Evolutionary conservation across 306 rosid species (phyloP), one percentile per base, ranked within the genome.

Genomic region (Heteromeles arbutifolia): DNA sequence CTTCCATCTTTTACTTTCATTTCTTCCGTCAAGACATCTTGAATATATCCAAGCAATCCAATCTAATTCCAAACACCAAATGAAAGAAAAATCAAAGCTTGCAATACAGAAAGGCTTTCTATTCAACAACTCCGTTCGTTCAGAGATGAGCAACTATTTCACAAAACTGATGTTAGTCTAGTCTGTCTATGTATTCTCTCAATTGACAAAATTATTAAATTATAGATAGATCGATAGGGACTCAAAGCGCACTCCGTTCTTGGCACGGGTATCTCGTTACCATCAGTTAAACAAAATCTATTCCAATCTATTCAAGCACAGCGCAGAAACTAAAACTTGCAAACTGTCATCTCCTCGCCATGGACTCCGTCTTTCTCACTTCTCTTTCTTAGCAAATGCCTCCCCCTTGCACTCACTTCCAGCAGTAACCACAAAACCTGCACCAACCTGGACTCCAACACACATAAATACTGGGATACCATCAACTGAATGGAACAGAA

Each of bases 331-430:
- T 74, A 62, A 77, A 56, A 26, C 32, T 24, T 52, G 37, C 31
- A 54, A 65, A 63, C 41, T 66, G 44, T 31, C 67, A 61, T 37
- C 71, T 66, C 52, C 69, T 15, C 25, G n/a, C 68, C 63, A 44
- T 26, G 70, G 61, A 56, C 82, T 71, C 32, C 56, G 52, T 52
- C 15, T 4, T 50, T 13, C 65, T 80, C 83, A 84, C 74, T 83
- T 89, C 78, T 89, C 92, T 84, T 92, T 96, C 88, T 84, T 96
- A 69, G 97, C 93, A 83, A 92, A 89, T 44, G 96, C 92, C 80
- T 96, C 99, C 45, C 98, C 98, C 87, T 92, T 92, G 93, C 74
- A 87, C 79, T 92, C 98, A 48, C 84, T 87, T 52, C 96, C 97
- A n/a, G 97, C 92, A 70, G 90, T 71, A 68, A 92, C 97, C 83